Percentiles rank a stretch among this genome's conserved stretches.
Evolutionary conservation across 116 monocot genomes (phyloP).

Genomic region (Posidonia oceanica): DNA sequence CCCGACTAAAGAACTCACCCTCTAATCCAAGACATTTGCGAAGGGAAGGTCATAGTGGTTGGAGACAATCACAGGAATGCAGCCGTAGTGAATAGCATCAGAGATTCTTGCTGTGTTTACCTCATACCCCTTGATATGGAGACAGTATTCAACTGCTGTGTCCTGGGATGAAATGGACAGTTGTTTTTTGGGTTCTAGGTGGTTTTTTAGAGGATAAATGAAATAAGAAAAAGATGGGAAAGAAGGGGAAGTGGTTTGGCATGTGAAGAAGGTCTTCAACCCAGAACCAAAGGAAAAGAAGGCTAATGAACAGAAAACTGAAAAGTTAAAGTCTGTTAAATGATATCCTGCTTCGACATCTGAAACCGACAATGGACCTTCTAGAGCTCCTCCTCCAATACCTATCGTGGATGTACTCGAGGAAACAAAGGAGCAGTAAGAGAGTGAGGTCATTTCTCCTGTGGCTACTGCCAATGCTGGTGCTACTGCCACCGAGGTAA

Average conservation of each 20-base stretch:
- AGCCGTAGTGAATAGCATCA: too few relatives aligned
- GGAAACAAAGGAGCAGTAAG: slow-evolving; percentile 1
- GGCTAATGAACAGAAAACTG: slow-evolving; percentile 4
- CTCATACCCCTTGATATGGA: too few relatives aligned
- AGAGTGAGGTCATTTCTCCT: not conserved
- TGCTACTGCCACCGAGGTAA: slow-evolving; percentile 3
- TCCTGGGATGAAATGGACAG: too few relatives aligned
- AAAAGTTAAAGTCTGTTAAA: not conserved
- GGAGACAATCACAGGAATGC: too few relatives aligned
- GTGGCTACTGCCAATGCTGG: slow-evolving; percentile 2
- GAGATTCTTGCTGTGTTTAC: too few relatives aligned
- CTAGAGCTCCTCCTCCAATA: not conserved
- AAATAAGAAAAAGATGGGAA: slow-evolving; percentile 13
- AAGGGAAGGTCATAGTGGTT: too few relatives aligned
- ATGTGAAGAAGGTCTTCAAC: slow-evolving; percentile 19
- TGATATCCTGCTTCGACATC: slow-evolving; percentile 5
- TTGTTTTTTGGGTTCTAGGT: too few relatives aligned
- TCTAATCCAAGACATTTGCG: too few relatives aligned
- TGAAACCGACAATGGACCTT: not conserved
- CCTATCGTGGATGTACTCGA: slow-evolving; percentile 1
- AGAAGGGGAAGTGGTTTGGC: slow-evolving; percentile 19
- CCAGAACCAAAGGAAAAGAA: slow-evolving; percentile 18
- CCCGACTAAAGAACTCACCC: too few relatives aligned
- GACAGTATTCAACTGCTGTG: too few relatives aligned
- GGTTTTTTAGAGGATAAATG: not conserved